Percentiles rank a stretch among this genome's conserved stretches.
phyloP scores from a whole-genome alignment of 192 early-diverging fungal genomes.

The Bifiguratus adelaidae region DNA sequence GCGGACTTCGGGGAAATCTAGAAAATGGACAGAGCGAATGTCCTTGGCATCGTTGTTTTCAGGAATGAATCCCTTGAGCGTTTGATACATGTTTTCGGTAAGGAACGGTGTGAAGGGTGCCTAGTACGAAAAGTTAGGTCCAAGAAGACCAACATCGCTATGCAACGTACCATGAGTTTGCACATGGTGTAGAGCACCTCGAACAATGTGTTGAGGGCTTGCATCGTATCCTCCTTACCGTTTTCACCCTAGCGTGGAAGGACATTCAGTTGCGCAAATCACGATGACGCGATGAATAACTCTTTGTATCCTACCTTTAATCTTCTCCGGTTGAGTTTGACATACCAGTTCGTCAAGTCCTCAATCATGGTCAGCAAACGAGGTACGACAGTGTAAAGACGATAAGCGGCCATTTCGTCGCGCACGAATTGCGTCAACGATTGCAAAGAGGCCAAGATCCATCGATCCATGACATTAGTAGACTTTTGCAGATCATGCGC shows the following conservation, averaged over 20 bases:
- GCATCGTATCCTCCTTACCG: conserved; percentile 72
- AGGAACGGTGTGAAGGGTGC: conserved; percentile 96
- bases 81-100: conserved; percentile 96
- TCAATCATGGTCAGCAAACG: conserved; percentile 84
- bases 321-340: conserved; percentile 95
- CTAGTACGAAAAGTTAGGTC: conserved; percentile 10
- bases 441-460: conserved; percentile 95
- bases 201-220: conserved; percentile 89
- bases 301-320: conserved; percentile 48
- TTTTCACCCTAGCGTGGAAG: conserved; percentile 55
- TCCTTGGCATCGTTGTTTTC: conserved; percentile 44
- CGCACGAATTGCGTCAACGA: conserved; percentile 87
- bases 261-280: not conserved
- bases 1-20: conserved; percentile 87
- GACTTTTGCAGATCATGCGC: conserved; percentile 57
- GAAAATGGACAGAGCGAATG: conserved; percentile 86
- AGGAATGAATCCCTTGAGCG: conserved; percentile 68
- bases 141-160: not conserved
- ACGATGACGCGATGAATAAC: not conserved
- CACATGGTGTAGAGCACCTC: conserved; percentile 91
- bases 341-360: conserved; percentile 97
- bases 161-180: conserved; percentile 65
- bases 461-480: conserved; percentile 94
- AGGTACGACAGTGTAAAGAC: conserved; percentile 96
- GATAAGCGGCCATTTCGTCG: conserved; percentile 91